Percentiles rank a stretch among this genome's conserved stretches.
These are phyloP conservation scores for Erythrophleum fordii DNA, from an alignment of 306 rosid species.

Conservation along the genomic window DNA sequence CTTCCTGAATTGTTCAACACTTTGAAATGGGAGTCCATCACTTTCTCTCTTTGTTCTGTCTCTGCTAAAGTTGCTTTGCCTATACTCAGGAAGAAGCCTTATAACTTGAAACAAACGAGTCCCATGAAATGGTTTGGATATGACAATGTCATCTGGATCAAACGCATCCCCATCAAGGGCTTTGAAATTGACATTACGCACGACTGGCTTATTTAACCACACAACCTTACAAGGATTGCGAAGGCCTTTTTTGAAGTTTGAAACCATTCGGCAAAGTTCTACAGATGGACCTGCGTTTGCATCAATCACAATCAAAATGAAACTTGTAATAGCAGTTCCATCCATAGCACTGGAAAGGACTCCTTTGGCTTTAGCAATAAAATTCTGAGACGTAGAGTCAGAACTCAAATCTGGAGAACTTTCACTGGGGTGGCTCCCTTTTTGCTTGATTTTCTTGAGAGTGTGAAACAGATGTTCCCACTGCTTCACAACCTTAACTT, in stretches of 20 bases:
- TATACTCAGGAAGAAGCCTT: constrained; percentile 71
- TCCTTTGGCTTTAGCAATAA: no score
- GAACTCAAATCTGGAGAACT: constrained; percentile 28
- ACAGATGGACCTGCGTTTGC: constrained; percentile 39
- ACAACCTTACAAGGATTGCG: constrained; percentile 52
- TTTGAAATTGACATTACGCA: constrained; percentile 19
- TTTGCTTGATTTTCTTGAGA: constrained; percentile 38
- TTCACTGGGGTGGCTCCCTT: not conserved
- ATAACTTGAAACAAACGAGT: constrained; percentile 52
- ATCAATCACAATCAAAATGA: constrained; percentile 47
- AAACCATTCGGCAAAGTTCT: constrained; percentile 29
- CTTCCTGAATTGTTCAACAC: not conserved
- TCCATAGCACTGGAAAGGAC: not conserved
- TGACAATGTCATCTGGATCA: constrained; percentile 55
- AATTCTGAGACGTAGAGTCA: no score
- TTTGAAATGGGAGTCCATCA: constrained; percentile 6
- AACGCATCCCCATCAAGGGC: constrained; percentile 13
- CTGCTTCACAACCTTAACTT: constrained; percentile 39
- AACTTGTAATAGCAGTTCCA: constrained; percentile 28
- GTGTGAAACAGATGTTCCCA: constrained; percentile 4
- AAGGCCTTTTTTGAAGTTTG: constrained; percentile 37
- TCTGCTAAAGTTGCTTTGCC: constrained; percentile 22
- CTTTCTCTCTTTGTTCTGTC: constrained; percentile 1
- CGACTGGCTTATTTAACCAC: constrained; percentile 62
- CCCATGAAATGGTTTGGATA: constrained; percentile 69